A percentile compares a stretch with the other conserved stretches of the same genome.
phyloP scores from a whole-genome alignment of 768 basidiomycete species.

The Amanita muscaria region DNA sequence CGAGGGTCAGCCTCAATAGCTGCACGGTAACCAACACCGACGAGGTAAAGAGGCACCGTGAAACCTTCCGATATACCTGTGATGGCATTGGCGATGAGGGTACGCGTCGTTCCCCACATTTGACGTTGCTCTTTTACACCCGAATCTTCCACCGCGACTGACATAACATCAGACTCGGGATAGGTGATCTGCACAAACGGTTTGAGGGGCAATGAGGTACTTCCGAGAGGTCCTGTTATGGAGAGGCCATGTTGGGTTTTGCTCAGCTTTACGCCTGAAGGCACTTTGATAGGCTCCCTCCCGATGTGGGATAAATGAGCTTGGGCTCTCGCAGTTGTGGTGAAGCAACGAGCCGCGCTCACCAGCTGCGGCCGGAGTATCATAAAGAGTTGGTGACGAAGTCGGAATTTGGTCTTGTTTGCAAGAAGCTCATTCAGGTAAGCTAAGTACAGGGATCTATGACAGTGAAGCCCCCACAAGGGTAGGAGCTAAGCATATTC shows the following conservation, averaged over 20 bases:
- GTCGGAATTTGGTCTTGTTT: slow-evolving; percentile 5
- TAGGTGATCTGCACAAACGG: slow-evolving; percentile 38
- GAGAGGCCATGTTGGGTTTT: slow-evolving; percentile 30
- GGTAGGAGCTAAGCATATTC: slow-evolving; percentile 71
- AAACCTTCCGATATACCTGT: slow-evolving; percentile 87
- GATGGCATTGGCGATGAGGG: slow-evolving; percentile 84
- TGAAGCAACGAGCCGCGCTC: slow-evolving; percentile 35
- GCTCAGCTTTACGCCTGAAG: slow-evolving; percentile 33
- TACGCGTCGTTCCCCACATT: slow-evolving; percentile 94
- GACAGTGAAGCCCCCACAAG: slow-evolving; percentile 90
- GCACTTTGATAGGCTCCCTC: slow-evolving; percentile 45
- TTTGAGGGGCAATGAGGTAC: slow-evolving; percentile 36
- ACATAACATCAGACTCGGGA: slow-evolving; percentile 29
- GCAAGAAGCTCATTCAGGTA: too few relatives aligned
- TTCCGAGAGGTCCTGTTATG: slow-evolving; percentile 39
- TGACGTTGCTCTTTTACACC: slow-evolving; percentile 69
- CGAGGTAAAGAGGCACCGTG: slow-evolving; percentile 73
- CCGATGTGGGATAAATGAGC: slow-evolving; percentile 59
- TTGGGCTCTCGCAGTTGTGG: slow-evolving; percentile 39
- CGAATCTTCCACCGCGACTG: slow-evolving; percentile 56
- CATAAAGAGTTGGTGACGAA: slow-evolving; percentile 16
- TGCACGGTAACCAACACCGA: slow-evolving; percentile 92
- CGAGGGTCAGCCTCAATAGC: slow-evolving; percentile 76
- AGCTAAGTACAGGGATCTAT: too few relatives aligned
- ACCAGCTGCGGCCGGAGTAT: slow-evolving; percentile 26